Evolutionary conservation across 2,329 filamentous ascomycete species (phyloP), one percentile per base, ranked within the genome.

Genomic region (Fonsecaea pugnacius): DNA sequence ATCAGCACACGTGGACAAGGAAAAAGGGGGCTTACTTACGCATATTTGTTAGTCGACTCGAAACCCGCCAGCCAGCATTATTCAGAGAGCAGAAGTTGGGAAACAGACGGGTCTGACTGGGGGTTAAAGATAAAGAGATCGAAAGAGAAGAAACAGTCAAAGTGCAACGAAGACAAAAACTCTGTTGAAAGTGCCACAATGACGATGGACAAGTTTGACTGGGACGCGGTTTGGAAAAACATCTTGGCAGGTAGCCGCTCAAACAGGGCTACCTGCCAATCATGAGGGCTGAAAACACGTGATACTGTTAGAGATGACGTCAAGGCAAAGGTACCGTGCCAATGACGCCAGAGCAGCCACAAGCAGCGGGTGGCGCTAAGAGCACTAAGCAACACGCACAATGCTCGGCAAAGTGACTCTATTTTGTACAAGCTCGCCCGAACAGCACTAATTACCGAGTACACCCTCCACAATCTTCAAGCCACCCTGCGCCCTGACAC

Each of bases 1-100:
- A 9, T 30, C 36, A 64, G 36, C 64, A 48, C 9, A 10, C 4
- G 33, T 24, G 21, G 33, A 9, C n/a, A 32, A 32, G 10, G 9
- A 18, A 14, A 27, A 40, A 40, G 1, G 56, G 43, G 35, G 51
- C 24, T 30, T 4, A 51, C 64, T 53, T 58, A 64, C 64, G 61
- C 64, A 67, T 67, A 51, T 53, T 65, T 62, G 56, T 62, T 62
- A 30, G 51, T 36, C 1, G 35, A 63, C 21, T 48, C 7, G 50
- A n/a, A 21, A 27, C 14, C 35, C 53, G n/a, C 21, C 21, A 24
- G 32, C 35, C 21, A 36, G 53, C 30, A 56, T 56, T 12, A 40
- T 38, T 21, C 16, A 16, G 27, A 40, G 35, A 38, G 35, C 35
- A 48, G 43, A 48, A 48, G 12, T 10, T 10, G 8, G 43, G 24